Evolutionary conservation across 768 basidiomycete species (phyloP).

Genomic region (Rhizopogon sp.): DNA sequence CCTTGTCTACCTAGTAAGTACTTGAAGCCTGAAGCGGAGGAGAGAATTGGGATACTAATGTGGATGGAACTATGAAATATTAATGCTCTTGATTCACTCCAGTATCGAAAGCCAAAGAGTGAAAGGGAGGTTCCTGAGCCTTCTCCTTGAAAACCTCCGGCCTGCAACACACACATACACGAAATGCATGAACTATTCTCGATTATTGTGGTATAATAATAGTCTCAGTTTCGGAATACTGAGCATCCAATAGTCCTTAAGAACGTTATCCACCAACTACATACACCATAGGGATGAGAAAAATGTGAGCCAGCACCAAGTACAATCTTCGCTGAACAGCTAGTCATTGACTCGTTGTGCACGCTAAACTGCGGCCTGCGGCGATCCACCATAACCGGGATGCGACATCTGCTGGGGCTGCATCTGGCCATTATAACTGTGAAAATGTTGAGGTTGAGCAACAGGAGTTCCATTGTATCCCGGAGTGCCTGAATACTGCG

Average conservation of each 20-base stretch:
- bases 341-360: not conserved
- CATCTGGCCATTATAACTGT: not conserved
- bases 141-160: too few species aligned
- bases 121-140: too few species aligned
- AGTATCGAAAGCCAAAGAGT: too few species aligned
- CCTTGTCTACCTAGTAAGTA: too few species aligned
- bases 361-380: not conserved
- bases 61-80: too few species aligned
- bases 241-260: not conserved
- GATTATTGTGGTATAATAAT: too few species aligned
- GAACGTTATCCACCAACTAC: not conserved
- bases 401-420: not conserved
- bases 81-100: too few species aligned
- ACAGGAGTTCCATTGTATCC: conserved; percentile 1
- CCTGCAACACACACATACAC: too few species aligned
- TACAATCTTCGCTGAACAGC: not conserved
- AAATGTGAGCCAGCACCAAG: not conserved
- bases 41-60: too few species aligned
- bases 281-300: not conserved
- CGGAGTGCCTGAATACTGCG: conserved; percentile 7
- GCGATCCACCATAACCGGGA: too few species aligned
- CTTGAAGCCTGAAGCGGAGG: too few species aligned
- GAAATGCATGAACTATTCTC: too few species aligned
- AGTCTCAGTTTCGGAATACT: not conserved
- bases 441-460: not conserved